phyloP scores from a whole-genome alignment of 192 early-diverging fungal genomes.

The Entophlyctis helioformis region DNA sequence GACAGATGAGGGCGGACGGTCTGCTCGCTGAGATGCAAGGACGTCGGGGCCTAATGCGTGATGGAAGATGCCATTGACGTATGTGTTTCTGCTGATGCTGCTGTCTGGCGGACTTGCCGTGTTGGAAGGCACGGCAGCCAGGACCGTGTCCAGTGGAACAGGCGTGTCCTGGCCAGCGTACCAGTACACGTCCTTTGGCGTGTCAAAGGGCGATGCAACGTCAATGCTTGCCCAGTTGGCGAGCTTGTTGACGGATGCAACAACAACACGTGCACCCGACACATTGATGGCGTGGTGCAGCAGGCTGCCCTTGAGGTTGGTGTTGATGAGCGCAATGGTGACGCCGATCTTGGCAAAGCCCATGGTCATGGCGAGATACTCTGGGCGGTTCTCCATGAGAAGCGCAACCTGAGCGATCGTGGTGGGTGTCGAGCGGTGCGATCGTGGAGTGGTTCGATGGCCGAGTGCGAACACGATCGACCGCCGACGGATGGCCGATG shows the following conservation, averaged over 20 bases:
- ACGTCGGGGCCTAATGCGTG: background rate
- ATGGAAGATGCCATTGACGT: background rate
- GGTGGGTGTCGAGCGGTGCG: slow-evolving; percentile 5
- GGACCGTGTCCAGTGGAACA: too few species aligned
- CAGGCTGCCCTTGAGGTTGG: slow-evolving; percentile 18
- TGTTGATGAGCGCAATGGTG: slow-evolving; percentile 47
- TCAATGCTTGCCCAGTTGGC: background rate
- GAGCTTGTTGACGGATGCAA: background rate
- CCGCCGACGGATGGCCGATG: too few species aligned
- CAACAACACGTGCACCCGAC: background rate
- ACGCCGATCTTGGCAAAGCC: slow-evolving; percentile 45
- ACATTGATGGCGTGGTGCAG: slow-evolving; percentile 1
- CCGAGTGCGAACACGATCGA: too few species aligned
- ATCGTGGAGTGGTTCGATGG: too few species aligned
- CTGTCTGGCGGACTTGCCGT: too few species aligned
- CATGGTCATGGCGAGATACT: slow-evolving; percentile 40
- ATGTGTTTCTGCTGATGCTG: too few species aligned
- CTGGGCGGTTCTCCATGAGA: slow-evolving; percentile 39
- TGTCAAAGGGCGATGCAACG: too few species aligned
- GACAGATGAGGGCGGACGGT: background rate
- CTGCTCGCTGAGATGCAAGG: background rate
- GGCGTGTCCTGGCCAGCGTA: background rate
- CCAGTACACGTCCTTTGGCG: too few species aligned
- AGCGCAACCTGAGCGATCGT: too few species aligned
- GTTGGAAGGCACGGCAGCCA: background rate